Evolutionary conservation across 2,329 filamentous ascomycete species (phyloP).

Genomic region (Fusarium annulatum): DNA sequence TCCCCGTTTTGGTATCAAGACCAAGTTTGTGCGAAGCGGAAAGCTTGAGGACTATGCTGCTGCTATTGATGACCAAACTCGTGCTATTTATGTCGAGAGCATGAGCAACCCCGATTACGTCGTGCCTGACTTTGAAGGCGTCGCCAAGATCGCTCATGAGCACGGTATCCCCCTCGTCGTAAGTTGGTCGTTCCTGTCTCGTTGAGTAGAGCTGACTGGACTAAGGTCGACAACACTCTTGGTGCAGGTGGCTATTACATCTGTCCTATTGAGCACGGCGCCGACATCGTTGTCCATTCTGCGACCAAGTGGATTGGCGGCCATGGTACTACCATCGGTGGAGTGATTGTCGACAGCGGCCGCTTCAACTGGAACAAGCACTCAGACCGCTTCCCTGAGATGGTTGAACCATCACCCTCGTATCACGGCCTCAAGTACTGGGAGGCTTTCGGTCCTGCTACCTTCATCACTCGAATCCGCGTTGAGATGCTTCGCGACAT

Average conservation of each 20-base stretch:
- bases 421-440: constrained; percentile 96
- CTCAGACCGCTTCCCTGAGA: constrained; percentile 87
- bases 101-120: constrained; percentile 96
- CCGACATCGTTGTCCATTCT: constrained; percentile 93
- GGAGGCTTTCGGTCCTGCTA: constrained; percentile 86
- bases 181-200: constrained; percentile 39
- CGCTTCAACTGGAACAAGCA: constrained; percentile 95
- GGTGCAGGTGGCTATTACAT: constrained; percentile 91
- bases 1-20: constrained; percentile 83
- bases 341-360: constrained; percentile 86
- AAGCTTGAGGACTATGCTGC: constrained; percentile 80
- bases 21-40: constrained; percentile 89
- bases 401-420: constrained; percentile 86
- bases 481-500: constrained; percentile 93
- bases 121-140: constrained; percentile 88
- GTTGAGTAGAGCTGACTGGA: background rate
- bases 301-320: constrained; percentile 98
- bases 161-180: constrained; percentile 74
- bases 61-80: constrained; percentile 91
- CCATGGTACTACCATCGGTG: constrained; percentile 91
- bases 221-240: constrained; percentile 90
- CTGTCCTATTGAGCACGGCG: constrained; percentile 88
- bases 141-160: constrained; percentile 81
- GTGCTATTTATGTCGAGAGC: constrained; percentile 89
- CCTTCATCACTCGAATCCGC: constrained; percentile 85